These are phyloP conservation scores for Backusella westeae DNA, from an alignment of 192 early-diverging fungal genomes.

Conservation along the genomic window DNA sequence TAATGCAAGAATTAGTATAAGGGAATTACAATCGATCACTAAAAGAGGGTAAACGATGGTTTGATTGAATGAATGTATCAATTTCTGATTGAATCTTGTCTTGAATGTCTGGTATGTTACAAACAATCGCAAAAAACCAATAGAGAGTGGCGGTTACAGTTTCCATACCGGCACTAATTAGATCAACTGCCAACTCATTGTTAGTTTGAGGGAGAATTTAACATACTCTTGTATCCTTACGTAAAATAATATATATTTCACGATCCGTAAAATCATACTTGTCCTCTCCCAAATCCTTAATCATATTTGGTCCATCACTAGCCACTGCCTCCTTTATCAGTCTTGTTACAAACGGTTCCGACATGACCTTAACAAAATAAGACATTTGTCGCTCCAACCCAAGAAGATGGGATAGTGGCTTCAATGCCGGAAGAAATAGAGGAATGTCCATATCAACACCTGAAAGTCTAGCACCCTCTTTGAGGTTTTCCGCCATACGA, in stretches of 20 bases:
- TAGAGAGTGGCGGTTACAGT: background rate
- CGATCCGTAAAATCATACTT: background rate
- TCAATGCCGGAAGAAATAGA: background rate
- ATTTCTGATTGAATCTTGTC: constrained; percentile 11
- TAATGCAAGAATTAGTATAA: constrained; percentile 3
- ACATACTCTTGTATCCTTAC: background rate
- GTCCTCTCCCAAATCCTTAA: background rate
- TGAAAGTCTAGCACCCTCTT: background rate
- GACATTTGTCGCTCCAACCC: background rate
- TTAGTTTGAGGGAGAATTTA: background rate
- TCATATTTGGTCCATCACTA: background rate
- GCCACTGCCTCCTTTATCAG: background rate
- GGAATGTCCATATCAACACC: background rate
- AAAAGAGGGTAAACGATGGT: background rate
- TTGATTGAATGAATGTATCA: background rate
- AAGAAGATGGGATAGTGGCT: background rate
- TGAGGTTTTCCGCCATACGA: background rate
- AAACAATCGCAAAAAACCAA: background rate
- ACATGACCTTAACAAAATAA: background rate
- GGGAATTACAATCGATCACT: constrained; percentile 10
- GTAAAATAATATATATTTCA: background rate
- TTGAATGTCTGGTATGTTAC: constrained; percentile 19
- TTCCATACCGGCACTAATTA: background rate
- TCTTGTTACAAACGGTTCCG: background rate
- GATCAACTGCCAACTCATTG: background rate